These are phyloP conservation scores for Haplographium delicatum DNA, from an alignment of 495 filamentous ascomycete species.

Conservation along the genomic window DNA sequence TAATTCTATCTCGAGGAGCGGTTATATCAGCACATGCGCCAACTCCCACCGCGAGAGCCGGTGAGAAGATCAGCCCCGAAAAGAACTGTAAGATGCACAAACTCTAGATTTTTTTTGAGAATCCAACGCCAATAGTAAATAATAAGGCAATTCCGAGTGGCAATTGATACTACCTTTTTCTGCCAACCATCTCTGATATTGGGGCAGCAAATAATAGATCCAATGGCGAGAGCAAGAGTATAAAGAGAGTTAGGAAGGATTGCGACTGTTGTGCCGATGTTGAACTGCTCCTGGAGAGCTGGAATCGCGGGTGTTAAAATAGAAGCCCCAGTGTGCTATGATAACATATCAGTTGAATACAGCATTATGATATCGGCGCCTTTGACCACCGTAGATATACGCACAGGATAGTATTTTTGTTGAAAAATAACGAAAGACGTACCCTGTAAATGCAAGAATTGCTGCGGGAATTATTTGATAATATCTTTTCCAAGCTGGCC, in stretches of 20 bases:
- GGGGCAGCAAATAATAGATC: slow-evolving; percentile 56
- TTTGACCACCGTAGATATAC: too few relatives aligned
- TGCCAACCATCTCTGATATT: slow-evolving; percentile 51
- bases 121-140: slow-evolving; percentile 59
- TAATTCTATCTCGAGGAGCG: slow-evolving; percentile 34
- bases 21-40: slow-evolving; percentile 53
- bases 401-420: too few relatives aligned
- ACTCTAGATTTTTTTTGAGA: slow-evolving; percentile 49
- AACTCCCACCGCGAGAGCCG: slow-evolving; percentile 48
- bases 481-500: slow-evolving; percentile 47
- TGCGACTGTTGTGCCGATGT: slow-evolving; percentile 44
- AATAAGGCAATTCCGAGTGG: slow-evolving; percentile 48
- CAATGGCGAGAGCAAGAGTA: slow-evolving; percentile 51
- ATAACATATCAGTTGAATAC: not conserved
- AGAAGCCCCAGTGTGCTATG: slow-evolving; percentile 48
- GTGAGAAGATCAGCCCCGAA: slow-evolving; percentile 52
- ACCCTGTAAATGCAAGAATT: slow-evolving; percentile 40
- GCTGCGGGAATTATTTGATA: slow-evolving; percentile 42
- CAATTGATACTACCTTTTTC: slow-evolving; percentile 46
- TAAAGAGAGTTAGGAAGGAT: slow-evolving; percentile 52
- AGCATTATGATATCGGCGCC: too few relatives aligned
- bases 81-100: slow-evolving; percentile 57
- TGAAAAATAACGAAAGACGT: slow-evolving; percentile 15
- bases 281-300: slow-evolving; percentile 40
- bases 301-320: slow-evolving; percentile 44